Conservation (phyloP, 2,329 filamentous ascomycete genomes). For the Talaromyces sp. region DNA sequence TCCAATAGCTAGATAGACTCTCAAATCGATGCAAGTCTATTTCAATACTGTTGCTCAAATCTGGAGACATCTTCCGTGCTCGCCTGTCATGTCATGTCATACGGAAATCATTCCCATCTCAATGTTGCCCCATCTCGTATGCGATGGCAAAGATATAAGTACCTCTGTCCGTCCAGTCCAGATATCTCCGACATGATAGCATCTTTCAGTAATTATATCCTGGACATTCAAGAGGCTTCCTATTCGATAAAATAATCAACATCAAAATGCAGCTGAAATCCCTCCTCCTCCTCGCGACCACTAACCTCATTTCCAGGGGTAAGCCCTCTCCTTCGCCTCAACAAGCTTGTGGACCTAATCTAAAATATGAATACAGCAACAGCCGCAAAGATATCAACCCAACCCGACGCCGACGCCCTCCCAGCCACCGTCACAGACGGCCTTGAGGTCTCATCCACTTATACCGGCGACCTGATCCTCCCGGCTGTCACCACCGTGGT, state of each 20-base stretch:
- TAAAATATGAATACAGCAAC: neutral
- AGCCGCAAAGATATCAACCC: neutral
- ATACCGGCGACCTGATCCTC: conserved; percentile 1
- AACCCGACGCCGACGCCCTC: neutral
- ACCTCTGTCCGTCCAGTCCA: neutral
- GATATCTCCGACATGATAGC: neutral
- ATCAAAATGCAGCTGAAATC: neutral
- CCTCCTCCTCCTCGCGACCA: neutral
- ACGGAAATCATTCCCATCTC: neutral
- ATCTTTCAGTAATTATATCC: neutral
- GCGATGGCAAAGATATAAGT: neutral
- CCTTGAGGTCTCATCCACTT: conserved; percentile 1
- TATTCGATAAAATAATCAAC: neutral
- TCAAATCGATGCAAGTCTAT: neutral
- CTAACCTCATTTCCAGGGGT: neutral
- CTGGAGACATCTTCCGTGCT: neutral
- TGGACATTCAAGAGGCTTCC: neutral
- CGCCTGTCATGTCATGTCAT: neutral
- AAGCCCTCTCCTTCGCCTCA: neutral
- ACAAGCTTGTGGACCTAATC: too few relatives aligned
- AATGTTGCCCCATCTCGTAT: neutral
- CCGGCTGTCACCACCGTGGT: neutral
- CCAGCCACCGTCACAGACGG: neutral
- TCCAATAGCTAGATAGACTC: neutral
- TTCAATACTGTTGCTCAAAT: neutral